Base-by-base conservation (phyloP, 208 protist genomes). In the Leishmania martiniquensis region DNA sequence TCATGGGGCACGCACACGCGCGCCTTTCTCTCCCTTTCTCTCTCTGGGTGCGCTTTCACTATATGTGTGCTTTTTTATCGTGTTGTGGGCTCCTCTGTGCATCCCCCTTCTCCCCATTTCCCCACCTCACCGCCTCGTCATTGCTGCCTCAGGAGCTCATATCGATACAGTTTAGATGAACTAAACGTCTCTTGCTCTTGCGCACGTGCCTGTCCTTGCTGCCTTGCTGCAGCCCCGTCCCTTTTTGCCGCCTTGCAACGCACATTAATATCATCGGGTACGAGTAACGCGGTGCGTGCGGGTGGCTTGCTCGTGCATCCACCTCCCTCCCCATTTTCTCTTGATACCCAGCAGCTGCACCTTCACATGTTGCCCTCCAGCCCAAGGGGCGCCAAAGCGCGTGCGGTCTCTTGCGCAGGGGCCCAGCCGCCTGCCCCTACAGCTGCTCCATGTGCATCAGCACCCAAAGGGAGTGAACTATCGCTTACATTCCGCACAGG, bases 51-150 rank as follows among this genome's bases (percentile, higher is more conserved):
- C 32, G n/a, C 55, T 37, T 6, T 69, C 51, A 29, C 6, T 59
- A 49, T 1, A 37, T 65, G 10, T 1, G 39, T 65, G 54, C 51
- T 73, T 80, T 72, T 49, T 67, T 79, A 65, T 79, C 25, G 4
- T 69, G 34, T 59, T 54, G n/a, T 25, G n/a, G n/a, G 17, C 55
- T 62, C 10, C 55, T 57, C 22, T 17, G 13, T 37, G 55, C 22
- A 25, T 25, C 10, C 15, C 15, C 29, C 55, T 22, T 62, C n/a
- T 29, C 34, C 55, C n/a, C n/a, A n/a, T n/a, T n/a, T n/a, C n/a
- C n/a, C n/a, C n/a, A n/a, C n/a, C n/a, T n/a, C n/a, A n/a, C n/a
- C n/a, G n/a, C n/a, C n/a, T n/a, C n/a, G n/a, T n/a, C 12, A 29
- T 12, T 37, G 55, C 20, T 12, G n/a, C 55, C n/a, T 12, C n/a